Conservation (phyloP, 1,284 basidiomycete genomes). For the Ustilago trichophora region DNA sequence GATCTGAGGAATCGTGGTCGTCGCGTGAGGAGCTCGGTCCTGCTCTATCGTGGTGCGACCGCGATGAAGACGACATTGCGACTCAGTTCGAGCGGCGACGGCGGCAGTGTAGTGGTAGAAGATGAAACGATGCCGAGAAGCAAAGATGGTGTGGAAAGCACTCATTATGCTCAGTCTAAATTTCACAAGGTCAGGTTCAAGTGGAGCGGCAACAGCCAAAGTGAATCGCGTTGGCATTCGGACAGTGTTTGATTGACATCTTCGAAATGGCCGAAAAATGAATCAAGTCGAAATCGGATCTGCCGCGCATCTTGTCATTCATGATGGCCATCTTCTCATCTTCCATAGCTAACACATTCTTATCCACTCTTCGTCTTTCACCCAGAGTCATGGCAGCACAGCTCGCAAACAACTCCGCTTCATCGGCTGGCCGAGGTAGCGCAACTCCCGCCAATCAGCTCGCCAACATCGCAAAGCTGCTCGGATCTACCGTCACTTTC, state of each 20-base stretch:
- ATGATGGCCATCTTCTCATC: no score
- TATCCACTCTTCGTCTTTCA: neutral
- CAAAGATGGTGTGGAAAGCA: neutral
- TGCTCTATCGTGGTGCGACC: slow-evolving; percentile 10
- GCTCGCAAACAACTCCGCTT: slow-evolving; percentile 6
- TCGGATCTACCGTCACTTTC: slow-evolving; percentile 32
- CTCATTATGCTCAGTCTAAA: neutral
- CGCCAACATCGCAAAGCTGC: slow-evolving; percentile 31
- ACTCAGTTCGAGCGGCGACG: no score
- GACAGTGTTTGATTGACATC: no score
- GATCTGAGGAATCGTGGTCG: slow-evolving; percentile 10
- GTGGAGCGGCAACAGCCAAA: no score
- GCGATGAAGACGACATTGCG: slow-evolving; percentile 27
- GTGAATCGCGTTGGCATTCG: no score
- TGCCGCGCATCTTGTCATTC: no score
- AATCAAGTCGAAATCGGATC: no score
- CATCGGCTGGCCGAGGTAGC: slow-evolving; percentile 15
- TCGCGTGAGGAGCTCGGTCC: slow-evolving; percentile 20
- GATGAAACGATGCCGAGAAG: neutral
- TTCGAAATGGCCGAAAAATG: no score
- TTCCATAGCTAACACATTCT: no score
- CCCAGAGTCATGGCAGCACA: slow-evolving; percentile 21
- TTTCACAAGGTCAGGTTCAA: no score
- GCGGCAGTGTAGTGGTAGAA: neutral
- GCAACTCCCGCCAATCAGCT: slow-evolving; percentile 26